These are phyloP conservation scores for Trichoderma harzianum DNA, from an alignment of 2,329 filamentous ascomycete species.

Conservation along the genomic window DNA sequence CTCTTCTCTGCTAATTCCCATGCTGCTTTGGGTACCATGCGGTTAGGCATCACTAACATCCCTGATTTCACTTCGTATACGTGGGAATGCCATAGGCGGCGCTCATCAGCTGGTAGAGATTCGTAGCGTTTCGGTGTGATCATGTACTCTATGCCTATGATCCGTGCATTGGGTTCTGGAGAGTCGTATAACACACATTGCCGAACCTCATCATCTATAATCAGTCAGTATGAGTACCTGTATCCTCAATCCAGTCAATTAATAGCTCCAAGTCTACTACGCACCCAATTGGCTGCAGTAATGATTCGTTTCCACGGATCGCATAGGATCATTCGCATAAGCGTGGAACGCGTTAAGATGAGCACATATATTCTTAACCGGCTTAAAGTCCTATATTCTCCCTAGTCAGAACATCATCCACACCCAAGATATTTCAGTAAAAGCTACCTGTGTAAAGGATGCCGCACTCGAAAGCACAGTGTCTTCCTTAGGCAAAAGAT, in stretches of 20 bases:
- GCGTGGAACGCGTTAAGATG: conserved; percentile 86
- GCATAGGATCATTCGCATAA: conserved; percentile 68
- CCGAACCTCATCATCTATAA: conserved; percentile 57
- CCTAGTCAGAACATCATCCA: neutral
- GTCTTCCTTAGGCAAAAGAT: conserved; percentile 52
- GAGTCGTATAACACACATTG: conserved; percentile 86
- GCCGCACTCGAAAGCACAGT: conserved; percentile 60
- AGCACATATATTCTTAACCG: conserved; percentile 72
- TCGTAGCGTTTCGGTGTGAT: conserved; percentile 67
- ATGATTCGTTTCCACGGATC: conserved; percentile 74
- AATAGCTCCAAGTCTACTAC: neutral
- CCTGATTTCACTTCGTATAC: conserved; percentile 73
- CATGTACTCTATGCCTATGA: conserved; percentile 90
- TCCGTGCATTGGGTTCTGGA: conserved; percentile 59
- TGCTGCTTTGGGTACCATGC: conserved; percentile 51
- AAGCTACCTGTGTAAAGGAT: conserved; percentile 49
- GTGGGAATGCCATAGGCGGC: conserved; percentile 75
- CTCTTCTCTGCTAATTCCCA: conserved; percentile 76
- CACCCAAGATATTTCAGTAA: neutral
- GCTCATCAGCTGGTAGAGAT: conserved; percentile 63
- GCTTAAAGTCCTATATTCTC: conserved; percentile 58
- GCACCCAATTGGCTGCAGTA: conserved; percentile 73
- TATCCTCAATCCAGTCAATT: conserved; percentile 30
- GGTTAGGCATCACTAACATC: conserved; percentile 74
- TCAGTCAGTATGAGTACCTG: conserved; percentile 25